phyloP scores from a whole-genome alignment of 371 early-diverging fungal genomes.

The Mucor lusitanicus region DNA sequence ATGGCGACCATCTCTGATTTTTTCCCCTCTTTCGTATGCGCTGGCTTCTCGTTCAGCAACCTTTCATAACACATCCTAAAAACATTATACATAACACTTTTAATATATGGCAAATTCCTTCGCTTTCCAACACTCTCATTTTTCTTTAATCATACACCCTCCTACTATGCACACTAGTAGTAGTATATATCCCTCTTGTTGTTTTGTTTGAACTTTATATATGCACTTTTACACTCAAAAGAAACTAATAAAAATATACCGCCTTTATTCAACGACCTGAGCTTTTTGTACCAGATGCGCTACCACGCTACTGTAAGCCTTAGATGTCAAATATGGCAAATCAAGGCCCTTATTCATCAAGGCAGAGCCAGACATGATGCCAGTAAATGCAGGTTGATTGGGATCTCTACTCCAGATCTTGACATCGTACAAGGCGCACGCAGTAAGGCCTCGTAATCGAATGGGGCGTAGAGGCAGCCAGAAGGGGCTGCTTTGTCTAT shows the following conservation, averaged over 20 bases:
- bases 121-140: too few relatives aligned
- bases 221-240: not conserved
- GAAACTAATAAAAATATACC: too few relatives aligned
- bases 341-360: slow-evolving; percentile 31
- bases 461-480: slow-evolving; percentile 26
- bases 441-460: slow-evolving; percentile 20
- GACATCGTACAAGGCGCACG: slow-evolving; percentile 14
- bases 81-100: too few relatives aligned
- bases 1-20: not conserved
- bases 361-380: slow-evolving; percentile 25
- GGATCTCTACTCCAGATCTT: slow-evolving; percentile 28
- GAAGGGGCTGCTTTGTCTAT: slow-evolving; percentile 31
- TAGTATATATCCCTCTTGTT: not conserved
- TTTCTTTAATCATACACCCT: too few relatives aligned
- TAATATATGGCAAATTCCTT: too few relatives aligned
- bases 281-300: slow-evolving; percentile 5
- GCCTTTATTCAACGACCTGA: too few relatives aligned
- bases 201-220: not conserved
- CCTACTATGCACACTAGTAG: too few relatives aligned
- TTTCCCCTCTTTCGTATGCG: not conserved
- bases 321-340: slow-evolving; percentile 20
- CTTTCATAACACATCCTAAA: not conserved
- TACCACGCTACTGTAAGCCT: slow-evolving; percentile 25
- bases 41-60: not conserved
- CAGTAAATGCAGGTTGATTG: slow-evolving; percentile 11